These are phyloP conservation scores for Yamadazyma trypodendri DNA, from an alignment of 1,139 yeast species.

Conservation along the genomic window DNA sequence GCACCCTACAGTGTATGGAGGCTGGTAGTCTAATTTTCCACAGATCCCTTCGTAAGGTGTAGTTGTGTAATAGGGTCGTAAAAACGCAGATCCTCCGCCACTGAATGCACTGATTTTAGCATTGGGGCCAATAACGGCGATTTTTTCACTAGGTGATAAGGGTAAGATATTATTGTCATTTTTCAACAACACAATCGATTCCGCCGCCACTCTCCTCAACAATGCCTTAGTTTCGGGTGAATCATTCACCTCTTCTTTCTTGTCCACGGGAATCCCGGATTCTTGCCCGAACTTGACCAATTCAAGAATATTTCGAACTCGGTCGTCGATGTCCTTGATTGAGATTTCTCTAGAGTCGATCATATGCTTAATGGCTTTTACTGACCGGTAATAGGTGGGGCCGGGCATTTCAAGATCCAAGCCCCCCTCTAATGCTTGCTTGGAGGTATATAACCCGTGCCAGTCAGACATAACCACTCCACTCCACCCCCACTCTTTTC, in stretches of 20 bases:
- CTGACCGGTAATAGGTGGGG: constrained; percentile 45
- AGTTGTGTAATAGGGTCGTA: constrained; percentile 28
- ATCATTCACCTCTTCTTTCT: constrained; percentile 28
- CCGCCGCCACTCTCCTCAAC: constrained; percentile 49
- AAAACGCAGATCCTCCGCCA: constrained; percentile 38
- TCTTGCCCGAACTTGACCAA: constrained; percentile 41
- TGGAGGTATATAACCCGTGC: constrained; percentile 54
- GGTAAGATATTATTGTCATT: constrained; percentile 49
- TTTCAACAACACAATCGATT: constrained; percentile 52
- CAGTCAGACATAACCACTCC: constrained; percentile 63
- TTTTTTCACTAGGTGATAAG: constrained; percentile 21
- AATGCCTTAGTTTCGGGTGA: constrained; percentile 41
- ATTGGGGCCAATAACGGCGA: constrained; percentile 38
- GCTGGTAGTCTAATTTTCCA: constrained; percentile 18
- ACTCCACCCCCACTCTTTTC: constrained; percentile 36
- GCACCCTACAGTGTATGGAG: constrained; percentile 22
- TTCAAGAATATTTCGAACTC: constrained; percentile 47
- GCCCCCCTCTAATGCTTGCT: constrained; percentile 50
- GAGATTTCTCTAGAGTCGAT: constrained; percentile 30
- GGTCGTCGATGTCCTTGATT: constrained; percentile 35
- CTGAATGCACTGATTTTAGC: constrained; percentile 28
- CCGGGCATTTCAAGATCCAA: constrained; percentile 69
- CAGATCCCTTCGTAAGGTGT: constrained; percentile 31
- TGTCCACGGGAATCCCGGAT: constrained; percentile 38
- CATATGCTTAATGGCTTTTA: constrained; percentile 30